Base-by-base conservation (phyloP, 2,329 filamentous ascomycete genomes). In the Lecanicillium sp. region DNA sequence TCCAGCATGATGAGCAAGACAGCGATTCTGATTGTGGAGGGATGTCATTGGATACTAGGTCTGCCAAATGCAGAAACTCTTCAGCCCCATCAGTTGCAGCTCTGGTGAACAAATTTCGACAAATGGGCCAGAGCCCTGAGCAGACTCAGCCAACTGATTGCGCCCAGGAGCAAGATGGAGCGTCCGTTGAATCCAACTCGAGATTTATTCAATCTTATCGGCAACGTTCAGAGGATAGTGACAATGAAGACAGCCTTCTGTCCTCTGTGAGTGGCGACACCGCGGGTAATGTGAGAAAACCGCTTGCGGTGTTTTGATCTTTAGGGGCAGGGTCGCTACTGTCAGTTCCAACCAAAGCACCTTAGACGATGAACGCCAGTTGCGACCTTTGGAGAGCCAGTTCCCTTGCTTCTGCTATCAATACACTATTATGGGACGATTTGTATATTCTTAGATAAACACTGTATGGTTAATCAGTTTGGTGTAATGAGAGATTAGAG, bases 91-190 rank as follows among this genome's bases (percentile, higher is more conserved):
- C 57, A 4, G 57, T 59, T 14, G 58, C 57, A 19, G 56, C 58
- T 36, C 54, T 59, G 6, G 57, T 59, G 19, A 56, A 44, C 23
- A 58, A 56, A 27, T 59, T 59, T 33, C 51, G 55, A 19, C 52
- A 51, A 5, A 53, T 59, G 54, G 51, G 49, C 26, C 53, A 52
- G n/a, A 19, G 33, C 38, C 32, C 50, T 51, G 23, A 50, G 40
- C 19, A 21, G 8, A 7, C 20, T 21, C 40, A 48, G 11, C 39
- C 26, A 5, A 10, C 15, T 15, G 40, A 39, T 17, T 21, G n/a
- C 29, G 10, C 9, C 19, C 33, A 38, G 17, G 47, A 49, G n/a
- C 47, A 44, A 27, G 47, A 49, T 7, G 33, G 39, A 19, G 36
- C 5, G 6, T 44, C 47, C 5, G 10, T 44, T 15, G 47, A 44